Base-by-base conservation (phyloP, 2,329 filamentous ascomycete genomes). In the Hypoxylon sp. region DNA sequence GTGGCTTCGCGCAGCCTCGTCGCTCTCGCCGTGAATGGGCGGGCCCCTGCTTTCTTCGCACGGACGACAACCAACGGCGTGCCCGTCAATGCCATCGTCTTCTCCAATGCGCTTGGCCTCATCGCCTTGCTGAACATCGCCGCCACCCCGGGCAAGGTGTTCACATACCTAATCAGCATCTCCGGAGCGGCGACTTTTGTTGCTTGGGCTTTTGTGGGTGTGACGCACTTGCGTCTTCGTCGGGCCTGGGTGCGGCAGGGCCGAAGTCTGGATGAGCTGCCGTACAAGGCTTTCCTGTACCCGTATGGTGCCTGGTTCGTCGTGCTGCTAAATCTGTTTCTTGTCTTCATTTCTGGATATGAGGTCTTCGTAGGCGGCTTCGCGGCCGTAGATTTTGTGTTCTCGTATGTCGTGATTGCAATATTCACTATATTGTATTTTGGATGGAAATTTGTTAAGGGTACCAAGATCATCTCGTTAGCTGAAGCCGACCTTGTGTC, bases 121-220 rank as follows among this genome's bases (percentile, higher is more conserved):
- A 43, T 78, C 32, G 60, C 76, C 1, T 67, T 79, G n/a, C 69
- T 79, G 7, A 79, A 79, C 28, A 68, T 75, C 23, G 75, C 75
- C 1, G 70, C 75, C 2, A 75, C 74, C 17, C 75, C 76, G 1
- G 76, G 72, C 5, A 74, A 73, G 34, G 74, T 77, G 4, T 78
- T 77, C 57, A 71, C 67, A 1, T 77, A 76, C 21, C 55, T 78
- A 5, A 56, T 76, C 55, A 73, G 69, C 38, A 76, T 77, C 41
- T 74, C 73, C 3, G 75, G 75, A 7, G 72, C 72, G 2, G 75
- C 75, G 1, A 75, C 75, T 0, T 76, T 75, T 52, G 65, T 78
- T 21, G 74, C 75, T 4, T 78, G 76, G 75, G 75, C 75, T 2
- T 73, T 81, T 46, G 72, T 78, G 25, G 75, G 75, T 6, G 63